Evolutionary conservation across 2,329 filamentous ascomycete species (phyloP), one percentile per base, ranked within the genome.

Genomic region (Pseudocercospora pini-densiflorae): DNA sequence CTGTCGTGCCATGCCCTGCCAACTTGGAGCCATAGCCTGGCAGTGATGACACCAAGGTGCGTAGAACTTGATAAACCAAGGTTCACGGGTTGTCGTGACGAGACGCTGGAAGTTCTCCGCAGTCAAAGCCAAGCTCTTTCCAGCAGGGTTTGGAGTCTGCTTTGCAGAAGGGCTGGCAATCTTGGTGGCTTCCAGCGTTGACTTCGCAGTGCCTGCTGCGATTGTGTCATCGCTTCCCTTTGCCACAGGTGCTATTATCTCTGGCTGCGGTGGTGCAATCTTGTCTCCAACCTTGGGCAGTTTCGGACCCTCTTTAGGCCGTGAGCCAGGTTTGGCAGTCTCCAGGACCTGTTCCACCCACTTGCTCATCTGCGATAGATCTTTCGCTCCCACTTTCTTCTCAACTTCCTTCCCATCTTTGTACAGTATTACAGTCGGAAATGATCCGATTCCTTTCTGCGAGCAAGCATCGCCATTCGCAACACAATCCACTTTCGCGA

Each of bases 21-120:
- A 99, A 70, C 89, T 93, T 2, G 95, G 92, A 40, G 91, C 92
- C 86, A 99, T 89, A 43, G 92, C 92, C 81, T 97, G 92, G 80
- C 96, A 99, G 80, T 99, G 95, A 72, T 90, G 89, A 79, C 95
- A 99, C 95, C 94, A 98, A 5, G 95, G 96, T 19, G 93, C 94
- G 78, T 97, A 98, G 78, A 99, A 98, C 80, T 99, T 99, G 84
- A 99, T 89, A 77, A 99, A 97, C 95, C 95, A 99, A 5, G 94
- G 90, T 69, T 98, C 93, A 70, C 92, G 88, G 0, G 93, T 93
- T 77, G 90, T 91, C 2, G 93, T 97, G 55, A 99, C 94, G 43
- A 90, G 83, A 65, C 87, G 89, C 77, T 96, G 90, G 82, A 99
- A 99, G 69, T 85, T 92, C 76, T 97, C 93, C 0, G 92, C 90